Conservation (phyloP, 2,329 filamentous ascomycete genomes). For the Trichophyton benhamiae region DNA sequence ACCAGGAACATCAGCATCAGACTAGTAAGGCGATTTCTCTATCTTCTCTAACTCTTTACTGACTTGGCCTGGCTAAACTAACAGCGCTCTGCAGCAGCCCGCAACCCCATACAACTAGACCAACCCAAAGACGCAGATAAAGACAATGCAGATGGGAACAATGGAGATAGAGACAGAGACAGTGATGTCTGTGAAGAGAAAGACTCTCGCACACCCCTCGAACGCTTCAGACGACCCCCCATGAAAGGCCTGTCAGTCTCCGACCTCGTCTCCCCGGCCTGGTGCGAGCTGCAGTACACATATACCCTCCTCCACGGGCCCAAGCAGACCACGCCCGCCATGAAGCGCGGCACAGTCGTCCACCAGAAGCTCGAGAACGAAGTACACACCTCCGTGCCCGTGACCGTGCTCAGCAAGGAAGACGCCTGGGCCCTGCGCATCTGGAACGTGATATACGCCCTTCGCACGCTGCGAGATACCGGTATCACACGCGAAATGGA, state of each 20-base stretch:
- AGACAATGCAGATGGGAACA: no score
- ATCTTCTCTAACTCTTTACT: no score
- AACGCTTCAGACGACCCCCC: slow-evolving; percentile 65
- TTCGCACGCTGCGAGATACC: slow-evolving; percentile 58
- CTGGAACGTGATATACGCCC: slow-evolving; percentile 83
- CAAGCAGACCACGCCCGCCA: slow-evolving; percentile 63
- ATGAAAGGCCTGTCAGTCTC: slow-evolving; percentile 74
- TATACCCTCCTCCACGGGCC: slow-evolving; percentile 71
- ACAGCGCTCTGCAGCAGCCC: no score
- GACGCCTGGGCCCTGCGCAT: slow-evolving; percentile 70
- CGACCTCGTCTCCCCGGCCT: slow-evolving; percentile 76
- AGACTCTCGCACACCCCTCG: slow-evolving; percentile 46
- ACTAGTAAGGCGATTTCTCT: no score
- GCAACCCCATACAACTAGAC: no score
- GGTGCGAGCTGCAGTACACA: slow-evolving; percentile 93
- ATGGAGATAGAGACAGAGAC: no score
- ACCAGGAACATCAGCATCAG: no score
- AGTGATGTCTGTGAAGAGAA: slow-evolving; percentile 8
- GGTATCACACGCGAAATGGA: slow-evolving; percentile 66
- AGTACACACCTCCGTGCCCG: slow-evolving; percentile 62
- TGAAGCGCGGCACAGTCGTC: slow-evolving; percentile 68
- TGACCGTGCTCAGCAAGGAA: slow-evolving; percentile 62
- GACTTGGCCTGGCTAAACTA: no score
- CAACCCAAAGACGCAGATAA: no score
- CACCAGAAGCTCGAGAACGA: slow-evolving; percentile 78